Base-by-base conservation (phyloP, 1,284 basidiomycete species). In the Coniophora puteana region DNA sequence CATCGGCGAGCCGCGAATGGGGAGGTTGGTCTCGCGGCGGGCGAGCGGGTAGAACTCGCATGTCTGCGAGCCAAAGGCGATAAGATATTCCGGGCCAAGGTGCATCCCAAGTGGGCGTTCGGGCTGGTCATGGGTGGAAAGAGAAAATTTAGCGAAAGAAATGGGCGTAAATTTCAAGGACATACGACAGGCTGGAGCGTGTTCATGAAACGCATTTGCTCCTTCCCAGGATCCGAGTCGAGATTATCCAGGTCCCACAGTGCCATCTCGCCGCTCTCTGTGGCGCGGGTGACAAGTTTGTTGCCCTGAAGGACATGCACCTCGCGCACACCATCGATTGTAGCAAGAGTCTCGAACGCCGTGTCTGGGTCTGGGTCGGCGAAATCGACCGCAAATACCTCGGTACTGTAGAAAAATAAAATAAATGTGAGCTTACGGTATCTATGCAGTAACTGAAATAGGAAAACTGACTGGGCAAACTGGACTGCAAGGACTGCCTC, bases 31-130 rank as follows among this genome's bases (percentile, higher is more conserved):
- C 4, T 40, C 43, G 22, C 44, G 48, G 1, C 54, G 56, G 13
- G 52, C 45, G 42, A 61, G 58, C 23, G 52, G 59, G 44, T 59
- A 75, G 30, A 69, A 52, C 51, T 72, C 72, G 50, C 78, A 31
- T 5, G 61, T 62, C 21, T 53, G 66, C 4, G 53, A 41, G 37
- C 68, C 65, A 23, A 74, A 51, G 23, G 76, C 47, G 31, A 79
- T 49, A 17, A 67, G 57, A 44, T 69, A 68, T 24, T 67, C 58
- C 25, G 64, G 51, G 25, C 63, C 58, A 32, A 75, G 46, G 26
- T 73, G 45, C 17, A 71, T 57, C 34, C 69, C 66, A 8, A 67
- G 53, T 17, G 65, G 53, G 38, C 50, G 54, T 41, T 66, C 65
- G 23, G 53, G 55, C 66, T 67, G 33, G 13, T 27, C 30, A 28